Percentiles rank a stretch among this genome's conserved stretches.
Conservation (phyloP, 345 rosid genomes). For the Geranium rotundifolium region DNA sequence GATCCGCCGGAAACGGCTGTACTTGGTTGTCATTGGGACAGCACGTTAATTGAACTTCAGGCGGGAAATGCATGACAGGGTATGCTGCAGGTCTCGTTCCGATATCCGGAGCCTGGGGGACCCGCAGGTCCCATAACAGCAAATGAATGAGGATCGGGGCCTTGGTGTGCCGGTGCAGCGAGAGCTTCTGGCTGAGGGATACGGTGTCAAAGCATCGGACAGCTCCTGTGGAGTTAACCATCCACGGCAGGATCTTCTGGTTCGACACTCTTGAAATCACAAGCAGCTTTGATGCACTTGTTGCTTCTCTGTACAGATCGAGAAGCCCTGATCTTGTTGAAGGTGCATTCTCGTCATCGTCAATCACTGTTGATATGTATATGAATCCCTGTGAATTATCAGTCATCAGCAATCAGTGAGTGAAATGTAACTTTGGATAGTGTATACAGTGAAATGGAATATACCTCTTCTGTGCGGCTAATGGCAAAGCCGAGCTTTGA, state of each 20-base stretch:
- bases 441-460: background rate
- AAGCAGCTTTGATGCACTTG: constrained; percentile 37
- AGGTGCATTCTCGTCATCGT: constrained; percentile 46
- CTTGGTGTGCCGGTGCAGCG: constrained; percentile 79
- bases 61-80: constrained; percentile 18
- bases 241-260: constrained; percentile 91
- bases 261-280: constrained; percentile 66
- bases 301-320: constrained; percentile 52
- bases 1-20: constrained; percentile 37
- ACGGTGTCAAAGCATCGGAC: constrained; percentile 72
- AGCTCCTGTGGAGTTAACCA: constrained; percentile 81
- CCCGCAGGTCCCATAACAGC: constrained; percentile 48
- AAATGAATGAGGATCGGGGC: constrained; percentile 57
- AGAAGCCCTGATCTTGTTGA: constrained; percentile 73
- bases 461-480: constrained; percentile 96
- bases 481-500: constrained; percentile 88
- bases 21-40: constrained; percentile 53
- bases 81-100: constrained; percentile 14
- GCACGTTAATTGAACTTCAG: constrained; percentile 20
- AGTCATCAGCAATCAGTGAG: background rate
- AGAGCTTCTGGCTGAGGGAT: constrained; percentile 86
- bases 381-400: constrained; percentile 62
- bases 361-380: constrained; percentile 73
- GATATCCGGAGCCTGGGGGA: constrained; percentile 7
- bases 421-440: background rate